Conservation (phyloP, 352 stramenopile species). For the Phytophthora sp. region DNA sequence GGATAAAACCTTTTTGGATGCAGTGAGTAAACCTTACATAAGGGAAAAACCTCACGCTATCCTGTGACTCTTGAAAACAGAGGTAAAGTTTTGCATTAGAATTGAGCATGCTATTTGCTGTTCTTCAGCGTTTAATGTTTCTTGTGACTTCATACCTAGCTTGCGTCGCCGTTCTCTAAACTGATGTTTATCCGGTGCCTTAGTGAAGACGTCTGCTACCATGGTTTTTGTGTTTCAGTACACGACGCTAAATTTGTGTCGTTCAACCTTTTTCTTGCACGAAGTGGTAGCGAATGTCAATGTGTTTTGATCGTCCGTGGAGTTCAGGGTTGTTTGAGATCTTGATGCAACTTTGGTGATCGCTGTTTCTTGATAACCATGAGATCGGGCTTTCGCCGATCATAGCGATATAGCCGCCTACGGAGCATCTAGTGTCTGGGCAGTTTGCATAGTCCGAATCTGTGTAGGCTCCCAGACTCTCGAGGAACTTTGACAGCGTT, state of each 20-base stretch:
- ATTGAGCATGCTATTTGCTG: no score
- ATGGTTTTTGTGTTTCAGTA: neutral
- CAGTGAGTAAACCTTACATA: no score
- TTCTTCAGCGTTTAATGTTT: neutral
- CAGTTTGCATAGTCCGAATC: neutral
- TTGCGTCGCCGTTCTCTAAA: neutral
- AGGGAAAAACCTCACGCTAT: no score
- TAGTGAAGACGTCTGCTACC: neutral
- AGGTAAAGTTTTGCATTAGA: no score
- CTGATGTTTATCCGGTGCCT: neutral
- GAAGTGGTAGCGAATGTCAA: no score
- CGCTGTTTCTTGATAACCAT: neutral
- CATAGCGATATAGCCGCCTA: neutral
- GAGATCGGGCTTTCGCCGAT: neutral
- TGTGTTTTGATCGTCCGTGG: no score
- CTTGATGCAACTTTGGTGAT: neutral
- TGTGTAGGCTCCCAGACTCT: neutral
- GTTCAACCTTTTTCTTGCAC: no score
- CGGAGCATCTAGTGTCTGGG: neutral
- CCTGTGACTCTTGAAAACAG: no score
- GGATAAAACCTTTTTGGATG: no score
- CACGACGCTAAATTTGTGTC: neutral
- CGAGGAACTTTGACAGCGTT: no score
- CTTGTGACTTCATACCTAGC: no score
- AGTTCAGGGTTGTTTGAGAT: neutral